These are phyloP conservation scores for Asterella californica DNA, from an alignment of 225 moss, liverwort and hornwort genomes.

Conservation along the genomic window DNA sequence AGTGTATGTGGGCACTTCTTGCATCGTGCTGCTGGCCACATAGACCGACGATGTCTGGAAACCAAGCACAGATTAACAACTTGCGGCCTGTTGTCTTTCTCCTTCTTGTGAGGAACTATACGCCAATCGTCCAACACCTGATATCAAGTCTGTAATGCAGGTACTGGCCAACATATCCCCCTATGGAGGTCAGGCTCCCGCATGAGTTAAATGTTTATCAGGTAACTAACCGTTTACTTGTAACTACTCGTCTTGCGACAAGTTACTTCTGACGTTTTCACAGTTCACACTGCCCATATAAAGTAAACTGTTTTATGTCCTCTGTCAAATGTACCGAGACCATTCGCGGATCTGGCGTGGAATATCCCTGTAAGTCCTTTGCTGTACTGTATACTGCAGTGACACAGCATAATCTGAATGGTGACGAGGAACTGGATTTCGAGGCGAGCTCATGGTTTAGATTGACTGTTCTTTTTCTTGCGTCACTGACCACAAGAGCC, in stretches of 20 bases:
- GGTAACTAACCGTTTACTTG: conserved; percentile 32
- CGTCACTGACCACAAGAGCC: background rate
- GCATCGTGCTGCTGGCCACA: too few relatives aligned
- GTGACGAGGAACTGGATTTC: background rate
- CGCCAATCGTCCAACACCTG: background rate
- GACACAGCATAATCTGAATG: too few relatives aligned
- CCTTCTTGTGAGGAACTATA: too few relatives aligned
- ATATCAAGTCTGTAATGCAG: conserved; percentile 31
- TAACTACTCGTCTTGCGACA: background rate
- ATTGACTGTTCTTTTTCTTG: background rate
- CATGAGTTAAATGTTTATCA: conserved; percentile 98
- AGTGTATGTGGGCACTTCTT: too few relatives aligned
- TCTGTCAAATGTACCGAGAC: background rate
- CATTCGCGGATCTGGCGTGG: background rate
- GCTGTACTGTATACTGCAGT: background rate
- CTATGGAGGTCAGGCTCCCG: conserved; percentile 95
- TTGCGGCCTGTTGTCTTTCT: too few relatives aligned
- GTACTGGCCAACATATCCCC: conserved; percentile 99
- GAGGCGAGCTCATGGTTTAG: background rate
- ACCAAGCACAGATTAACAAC: too few relatives aligned
- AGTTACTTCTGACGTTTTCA: background rate
- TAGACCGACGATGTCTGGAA: too few relatives aligned
- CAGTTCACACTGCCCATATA: background rate
- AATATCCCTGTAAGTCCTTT: background rate
- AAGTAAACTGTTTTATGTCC: background rate